Evolutionary conservation across 306 rosid species (phyloP).

Genomic region (Hippophae rhamnoides): DNA sequence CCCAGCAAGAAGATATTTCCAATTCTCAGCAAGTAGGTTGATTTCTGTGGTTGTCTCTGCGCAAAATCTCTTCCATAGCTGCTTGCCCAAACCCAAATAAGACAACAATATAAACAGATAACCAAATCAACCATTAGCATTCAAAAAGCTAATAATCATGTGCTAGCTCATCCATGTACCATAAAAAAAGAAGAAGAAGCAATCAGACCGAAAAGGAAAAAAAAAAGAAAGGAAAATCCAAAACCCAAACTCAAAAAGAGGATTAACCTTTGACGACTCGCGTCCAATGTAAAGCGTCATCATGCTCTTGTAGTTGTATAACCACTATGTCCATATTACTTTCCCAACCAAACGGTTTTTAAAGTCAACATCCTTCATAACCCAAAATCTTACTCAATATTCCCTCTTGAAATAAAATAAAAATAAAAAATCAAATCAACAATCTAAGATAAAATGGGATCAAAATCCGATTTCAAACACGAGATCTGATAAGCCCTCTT

Average conservation of each 20-base stretch:
- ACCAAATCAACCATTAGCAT: slow-evolving; percentile 12
- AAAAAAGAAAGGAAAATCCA: not conserved
- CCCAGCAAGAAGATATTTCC: slow-evolving; percentile 87
- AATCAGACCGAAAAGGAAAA: slow-evolving; percentile 11
- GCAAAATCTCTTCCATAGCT: slow-evolving; percentile 82
- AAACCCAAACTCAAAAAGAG: not conserved
- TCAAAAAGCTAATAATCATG: not conserved
- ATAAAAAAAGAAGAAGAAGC: not conserved
- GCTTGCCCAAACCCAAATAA: slow-evolving; percentile 6
- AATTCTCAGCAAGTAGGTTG: slow-evolving; percentile 62
- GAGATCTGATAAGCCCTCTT: slow-evolving; percentile 10
- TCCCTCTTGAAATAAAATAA: not conserved
- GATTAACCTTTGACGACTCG: slow-evolving; percentile 83
- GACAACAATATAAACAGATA: slow-evolving; percentile 12
- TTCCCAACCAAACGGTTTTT: slow-evolving; percentile 37
- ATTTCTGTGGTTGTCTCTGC: slow-evolving; percentile 65
- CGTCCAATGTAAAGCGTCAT: slow-evolving; percentile 93
- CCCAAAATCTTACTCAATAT: slow-evolving; percentile 1
- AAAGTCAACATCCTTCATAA: slow-evolving; percentile 53
- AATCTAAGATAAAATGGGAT: not conserved
- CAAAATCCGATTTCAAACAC: slow-evolving; percentile 9
- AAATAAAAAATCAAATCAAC: not conserved
- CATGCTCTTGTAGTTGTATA: slow-evolving; percentile 27
- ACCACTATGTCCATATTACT: slow-evolving; percentile 74
- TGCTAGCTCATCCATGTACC: not conserved